Percentiles rank a stretch among this genome's conserved stretches.
Conservation (phyloP, 169 alveolate genomes). For the Plasmodium ovale region DNA sequence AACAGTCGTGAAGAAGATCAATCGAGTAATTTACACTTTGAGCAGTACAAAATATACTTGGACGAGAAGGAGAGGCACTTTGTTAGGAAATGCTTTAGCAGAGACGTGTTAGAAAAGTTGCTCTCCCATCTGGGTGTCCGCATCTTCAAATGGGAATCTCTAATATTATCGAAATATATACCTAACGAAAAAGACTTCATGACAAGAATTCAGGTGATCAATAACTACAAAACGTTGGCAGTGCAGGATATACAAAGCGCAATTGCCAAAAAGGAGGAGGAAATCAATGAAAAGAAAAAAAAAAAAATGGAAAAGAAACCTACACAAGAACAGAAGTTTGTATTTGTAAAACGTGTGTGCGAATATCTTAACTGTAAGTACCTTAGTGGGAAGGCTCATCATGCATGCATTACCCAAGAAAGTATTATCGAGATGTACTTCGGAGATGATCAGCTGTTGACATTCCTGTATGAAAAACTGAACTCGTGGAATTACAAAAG, state of each 20-base stretch:
- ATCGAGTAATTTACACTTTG: not conserved
- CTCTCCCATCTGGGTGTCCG: conserved; percentile 19
- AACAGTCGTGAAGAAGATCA: not conserved
- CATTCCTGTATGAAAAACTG: conserved; percentile 28
- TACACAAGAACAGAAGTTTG: conserved; percentile 32
- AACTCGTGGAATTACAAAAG: conserved; percentile 59
- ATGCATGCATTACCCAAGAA: not conserved
- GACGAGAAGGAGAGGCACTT: conserved; percentile 1
- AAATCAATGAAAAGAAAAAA: conserved; percentile 52
- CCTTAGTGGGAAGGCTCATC: not conserved
- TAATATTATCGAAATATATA: conserved; percentile 51
- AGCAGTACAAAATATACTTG: conserved; percentile 23
- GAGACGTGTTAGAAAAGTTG: not conserved
- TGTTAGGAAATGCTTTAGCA: not conserved
- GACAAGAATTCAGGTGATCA: conserved; percentile 27
- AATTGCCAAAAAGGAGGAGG: conserved; percentile 24
- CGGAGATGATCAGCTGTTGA: conserved; percentile 58
- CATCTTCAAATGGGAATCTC: not conserved
- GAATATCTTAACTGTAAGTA: conserved; percentile 28
- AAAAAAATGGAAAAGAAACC: conserved; percentile 66
- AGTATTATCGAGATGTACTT: conserved; percentile 27
- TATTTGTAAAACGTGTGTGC: conserved; percentile 51
- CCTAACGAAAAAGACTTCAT: conserved; percentile 16
- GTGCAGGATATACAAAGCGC: conserved; percentile 15
- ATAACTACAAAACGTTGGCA: conserved; percentile 48